Evolutionary conservation across 768 basidiomycete genomes (phyloP), one percentile per base, ranked within the genome.

Genomic region (Hydnomerulius pinastri): DNA sequence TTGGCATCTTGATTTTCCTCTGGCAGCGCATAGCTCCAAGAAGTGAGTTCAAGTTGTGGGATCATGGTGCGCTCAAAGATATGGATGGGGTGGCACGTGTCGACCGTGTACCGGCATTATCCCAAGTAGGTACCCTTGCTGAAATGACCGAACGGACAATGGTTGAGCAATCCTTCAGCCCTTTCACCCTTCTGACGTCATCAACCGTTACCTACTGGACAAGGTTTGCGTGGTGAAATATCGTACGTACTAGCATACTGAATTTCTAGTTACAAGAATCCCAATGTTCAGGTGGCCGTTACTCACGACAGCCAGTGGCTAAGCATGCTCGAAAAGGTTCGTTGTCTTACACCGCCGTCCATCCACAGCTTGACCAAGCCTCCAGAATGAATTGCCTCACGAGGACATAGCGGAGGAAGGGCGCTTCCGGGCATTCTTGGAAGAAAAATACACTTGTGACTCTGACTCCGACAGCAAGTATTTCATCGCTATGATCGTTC

Each of bases 261-360:
- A 32, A 24, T 13, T 41, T 40, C n/a, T 10, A n/a, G n/a, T 11
- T 4, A 1, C 17, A 21, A 54, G 53, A 9, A 30, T 32, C 32
- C 32, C 5, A 13, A 21, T 2, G 53, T 33, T 21, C 10, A 27
- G 32, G 43, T 54, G 15, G 54, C 50, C 5, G 10, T 57, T 18
- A 51, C 54, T 2, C 56, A 57, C 37, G 53, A 56, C 30, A 37
- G 8, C 0, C 42, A 48, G 15, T 56, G 54, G 53, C 50, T 50
- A 1, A 6, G 4, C 7, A 30, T 55, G 46, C 15, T 57, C 4
- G 24, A 51, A 17, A 27, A 12, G 11, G 53, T 55, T 7, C 3
- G 27, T 44, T 4, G 4, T 40, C 13, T 2, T n/a, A n/a, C n/a
- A n/a, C n/a, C n/a, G n/a, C n/a, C 24, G 4, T 43, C 4, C 24